Percentiles rank a stretch among this genome's conserved stretches.
Evolutionary conservation across 495 filamentous ascomycete species (phyloP).

Genomic region (Talaromyces nanjingensis): DNA sequence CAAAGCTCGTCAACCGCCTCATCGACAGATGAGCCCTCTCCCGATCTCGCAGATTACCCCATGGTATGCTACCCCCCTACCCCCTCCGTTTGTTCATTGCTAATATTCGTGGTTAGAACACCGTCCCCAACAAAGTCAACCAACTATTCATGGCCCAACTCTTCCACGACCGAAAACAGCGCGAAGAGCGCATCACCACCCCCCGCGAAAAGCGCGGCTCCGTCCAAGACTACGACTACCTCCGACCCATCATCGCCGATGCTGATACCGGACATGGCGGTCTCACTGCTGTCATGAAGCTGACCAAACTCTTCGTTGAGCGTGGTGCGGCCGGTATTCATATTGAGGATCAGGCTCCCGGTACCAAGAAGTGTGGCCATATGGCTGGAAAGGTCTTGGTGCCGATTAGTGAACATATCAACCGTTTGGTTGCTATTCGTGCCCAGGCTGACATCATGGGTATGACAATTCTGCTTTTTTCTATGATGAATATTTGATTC

Average conservation of each 20-base stretch:
- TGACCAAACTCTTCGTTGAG: constrained; percentile 96
- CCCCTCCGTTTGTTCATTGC: neutral
- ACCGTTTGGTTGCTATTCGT: constrained; percentile 91
- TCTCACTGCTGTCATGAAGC: constrained; percentile 96
- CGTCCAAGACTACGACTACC: constrained; percentile 82
- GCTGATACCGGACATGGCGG: constrained; percentile 97
- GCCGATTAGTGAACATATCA: constrained; percentile 96
- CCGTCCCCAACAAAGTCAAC: constrained; percentile 94
- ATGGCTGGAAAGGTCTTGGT: constrained; percentile 99
- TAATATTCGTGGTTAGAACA: constrained; percentile 48
- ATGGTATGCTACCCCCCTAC: constrained; percentile 58
- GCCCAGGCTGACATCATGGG: constrained; percentile 99
- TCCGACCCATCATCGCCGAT: constrained; percentile 93
- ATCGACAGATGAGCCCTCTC: constrained; percentile 87
- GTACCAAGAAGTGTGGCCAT: constrained; percentile 98
- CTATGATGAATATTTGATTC: too few species aligned
- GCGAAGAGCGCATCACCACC: constrained; percentile 81
- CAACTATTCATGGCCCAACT: constrained; percentile 97
- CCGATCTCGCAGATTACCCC: constrained; percentile 96
- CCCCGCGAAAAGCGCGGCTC: constrained; percentile 65
- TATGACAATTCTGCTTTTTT: constrained; percentile 17
- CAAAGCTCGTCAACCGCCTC: constrained; percentile 96
- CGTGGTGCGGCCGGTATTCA: constrained; percentile 96
- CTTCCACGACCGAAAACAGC: constrained; percentile 98
- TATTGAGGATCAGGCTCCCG: constrained; percentile 97